These are phyloP conservation scores for Rhodomyrtus psidioides DNA, from an alignment of 441 rosid genomes.

Conservation along the genomic window DNA sequence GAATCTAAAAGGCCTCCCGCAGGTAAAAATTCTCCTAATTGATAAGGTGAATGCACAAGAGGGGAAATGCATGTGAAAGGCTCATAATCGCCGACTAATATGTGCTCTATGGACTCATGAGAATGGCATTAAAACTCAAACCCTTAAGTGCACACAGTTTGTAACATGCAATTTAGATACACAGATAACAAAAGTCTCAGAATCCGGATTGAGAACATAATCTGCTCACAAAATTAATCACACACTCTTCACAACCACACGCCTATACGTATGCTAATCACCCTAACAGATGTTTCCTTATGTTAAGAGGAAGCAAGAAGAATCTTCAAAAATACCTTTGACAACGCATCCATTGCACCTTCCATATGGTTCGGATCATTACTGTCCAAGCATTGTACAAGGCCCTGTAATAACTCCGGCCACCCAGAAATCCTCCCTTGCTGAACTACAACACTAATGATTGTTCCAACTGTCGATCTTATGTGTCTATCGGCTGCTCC, in stretches of 20 bases:
- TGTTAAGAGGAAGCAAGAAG: not conserved
- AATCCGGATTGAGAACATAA: not conserved
- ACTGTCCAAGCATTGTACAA: constrained; percentile 83
- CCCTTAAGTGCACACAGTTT: not conserved
- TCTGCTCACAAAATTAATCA: not conserved
- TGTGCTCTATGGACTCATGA: not conserved
- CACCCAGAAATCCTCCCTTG: constrained; percentile 69
- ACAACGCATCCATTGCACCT: constrained; percentile 99
- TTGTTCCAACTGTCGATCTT: constrained; percentile 90
- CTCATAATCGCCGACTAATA: not conserved
- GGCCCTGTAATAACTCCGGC: constrained; percentile 92
- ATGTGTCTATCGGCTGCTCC: constrained; percentile 88
- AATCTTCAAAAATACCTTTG: constrained; percentile 53
- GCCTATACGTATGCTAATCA: not conserved
- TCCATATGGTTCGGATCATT: constrained; percentile 91
- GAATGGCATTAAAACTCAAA: not conserved
- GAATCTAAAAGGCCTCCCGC: not conserved
- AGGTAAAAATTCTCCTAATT: not conserved
- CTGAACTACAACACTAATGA: constrained; percentile 79
- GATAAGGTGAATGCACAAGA: not conserved
- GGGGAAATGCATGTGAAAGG: not conserved
- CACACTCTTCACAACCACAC: not conserved
- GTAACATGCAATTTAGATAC: not conserved
- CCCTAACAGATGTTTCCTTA: not conserved
- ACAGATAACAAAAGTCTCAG: not conserved